Percentiles rank a stretch among this genome's conserved stretches.
phyloP scores from a whole-genome alignment of 1,139 yeast species.

The Debaryomycetaceae sp. region DNA sequence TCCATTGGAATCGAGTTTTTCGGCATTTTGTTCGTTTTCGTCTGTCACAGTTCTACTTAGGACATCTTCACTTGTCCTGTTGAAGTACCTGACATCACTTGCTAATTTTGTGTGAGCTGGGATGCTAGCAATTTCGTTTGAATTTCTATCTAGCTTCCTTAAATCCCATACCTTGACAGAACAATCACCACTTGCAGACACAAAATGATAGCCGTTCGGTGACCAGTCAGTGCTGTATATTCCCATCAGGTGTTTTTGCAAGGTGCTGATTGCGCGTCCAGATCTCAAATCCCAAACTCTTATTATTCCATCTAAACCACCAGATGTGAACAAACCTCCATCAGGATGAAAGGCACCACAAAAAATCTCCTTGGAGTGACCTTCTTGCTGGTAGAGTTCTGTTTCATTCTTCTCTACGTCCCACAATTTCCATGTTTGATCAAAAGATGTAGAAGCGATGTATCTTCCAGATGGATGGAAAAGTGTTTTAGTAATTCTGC shows the following conservation, averaged over 20 bases:
- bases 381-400: constrained; percentile 61
- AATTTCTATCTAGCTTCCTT: constrained; percentile 33
- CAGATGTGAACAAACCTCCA: constrained; percentile 74
- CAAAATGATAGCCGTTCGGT: constrained; percentile 69
- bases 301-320: constrained; percentile 75
- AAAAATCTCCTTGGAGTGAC: constrained; percentile 76
- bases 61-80: constrained; percentile 15
- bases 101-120: constrained; percentile 78
- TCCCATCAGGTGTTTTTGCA: constrained; percentile 70
- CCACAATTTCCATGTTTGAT: constrained; percentile 89
- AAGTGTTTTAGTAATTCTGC: constrained; percentile 59
- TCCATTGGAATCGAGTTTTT: constrained; percentile 31
- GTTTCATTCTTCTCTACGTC: constrained; percentile 46
- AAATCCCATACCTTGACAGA: constrained; percentile 84
- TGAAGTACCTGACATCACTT: constrained; percentile 60
- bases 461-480: constrained; percentile 63
- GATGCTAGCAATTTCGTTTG: constrained; percentile 47
- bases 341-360: constrained; percentile 67
- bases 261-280: constrained; percentile 60
- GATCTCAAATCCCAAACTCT: constrained; percentile 85
- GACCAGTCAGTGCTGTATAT: constrained; percentile 75
- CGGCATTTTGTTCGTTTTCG: constrained; percentile 24
- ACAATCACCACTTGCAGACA: constrained; percentile 85
- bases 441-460: constrained; percentile 74
- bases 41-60: constrained; percentile 20